Evolutionary conservation across 169 alveolate species (phyloP).

Genomic region (Babesia gibsoni): DNA sequence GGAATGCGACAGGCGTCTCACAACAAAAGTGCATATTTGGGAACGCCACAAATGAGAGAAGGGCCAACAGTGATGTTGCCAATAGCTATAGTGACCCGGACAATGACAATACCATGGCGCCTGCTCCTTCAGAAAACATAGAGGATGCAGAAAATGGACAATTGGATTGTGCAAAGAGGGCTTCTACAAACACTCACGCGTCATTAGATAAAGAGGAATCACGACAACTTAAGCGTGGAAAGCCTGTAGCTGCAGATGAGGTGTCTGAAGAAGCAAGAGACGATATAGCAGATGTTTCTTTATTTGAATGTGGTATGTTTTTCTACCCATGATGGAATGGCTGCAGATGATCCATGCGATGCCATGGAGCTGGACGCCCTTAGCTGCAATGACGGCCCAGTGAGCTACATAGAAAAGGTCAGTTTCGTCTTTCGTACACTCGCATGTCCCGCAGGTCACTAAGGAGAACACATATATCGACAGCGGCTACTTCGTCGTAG

Average conservation of each 20-base stretch:
- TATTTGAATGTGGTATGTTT: conserved; percentile 3
- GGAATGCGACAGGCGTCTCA: no score
- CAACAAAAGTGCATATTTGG: no score
- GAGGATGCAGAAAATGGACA: neutral
- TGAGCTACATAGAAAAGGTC: conserved; percentile 9
- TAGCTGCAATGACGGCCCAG: conserved; percentile 9
- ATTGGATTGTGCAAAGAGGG: neutral
- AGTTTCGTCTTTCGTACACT: neutral
- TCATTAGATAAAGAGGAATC: neutral
- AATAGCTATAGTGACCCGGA: neutral
- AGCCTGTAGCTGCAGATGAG: neutral
- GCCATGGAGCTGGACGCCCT: conserved; percentile 9
- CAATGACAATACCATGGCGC: neutral
- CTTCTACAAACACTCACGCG: neutral
- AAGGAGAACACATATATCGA: conserved; percentile 60
- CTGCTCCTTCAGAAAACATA: neutral
- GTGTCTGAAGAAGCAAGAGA: neutral
- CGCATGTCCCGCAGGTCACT: conserved; percentile 5
- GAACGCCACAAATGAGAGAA: neutral
- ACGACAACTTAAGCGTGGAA: neutral
- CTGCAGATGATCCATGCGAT: conserved; percentile 9
- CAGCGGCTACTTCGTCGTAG: conserved; percentile 66
- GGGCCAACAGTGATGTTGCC: neutral
- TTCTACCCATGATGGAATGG: neutral
- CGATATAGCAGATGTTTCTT: neutral